Evolutionary conservation across 306 rosid genomes (phyloP), one percentile per base, ranked within the genome.

Genomic region (Quercus berberidifolia): DNA sequence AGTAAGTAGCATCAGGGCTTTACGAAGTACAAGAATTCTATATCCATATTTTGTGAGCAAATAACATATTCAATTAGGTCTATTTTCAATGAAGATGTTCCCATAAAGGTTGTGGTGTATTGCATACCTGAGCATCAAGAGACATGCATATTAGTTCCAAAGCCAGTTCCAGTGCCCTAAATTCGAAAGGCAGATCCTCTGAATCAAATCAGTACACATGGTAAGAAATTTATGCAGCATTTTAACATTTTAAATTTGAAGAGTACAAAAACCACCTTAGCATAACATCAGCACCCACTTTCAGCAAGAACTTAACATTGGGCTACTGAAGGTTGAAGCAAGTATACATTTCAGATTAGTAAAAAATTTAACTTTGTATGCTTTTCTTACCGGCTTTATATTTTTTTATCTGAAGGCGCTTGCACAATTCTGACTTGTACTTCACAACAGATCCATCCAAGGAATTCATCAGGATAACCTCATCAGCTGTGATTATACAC

Each of bases 121-220:
- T 63, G 63, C 79, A 78, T 87, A 95, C 99, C 97, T 91, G 98
- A 87, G 94, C 84, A 87, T 95, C 99, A 26, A 95, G 83, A 85
- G 97, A 91, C 69, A 85, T 75, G 96, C 99, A 92, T 69, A 97
- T 90, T 80, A 95, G 85, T 79, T 95, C 99, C 88, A 92, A 81
- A 72, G 97, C 97, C 86, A 95, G 86, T 85, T 95, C 99, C 85
- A 95, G 67, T 81, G 99, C 99, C 82, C 91, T 84, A 81, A 95
- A 88, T 76, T 95, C 98, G 73, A 95, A 95, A 73, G 99, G 99
- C 67, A 92, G 87, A 89, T 91, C 92, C 82, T 95, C 99, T 92
- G 88, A 88, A 85, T 83, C 83, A 89, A 83, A 87, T 73, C 15
- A 69, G 63, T 11, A 86, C 67, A 76, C 73, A 71, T 14, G 1